Base-by-base conservation (phyloP, 306 rosid species). In the Cucurbita argyrosperma region DNA sequence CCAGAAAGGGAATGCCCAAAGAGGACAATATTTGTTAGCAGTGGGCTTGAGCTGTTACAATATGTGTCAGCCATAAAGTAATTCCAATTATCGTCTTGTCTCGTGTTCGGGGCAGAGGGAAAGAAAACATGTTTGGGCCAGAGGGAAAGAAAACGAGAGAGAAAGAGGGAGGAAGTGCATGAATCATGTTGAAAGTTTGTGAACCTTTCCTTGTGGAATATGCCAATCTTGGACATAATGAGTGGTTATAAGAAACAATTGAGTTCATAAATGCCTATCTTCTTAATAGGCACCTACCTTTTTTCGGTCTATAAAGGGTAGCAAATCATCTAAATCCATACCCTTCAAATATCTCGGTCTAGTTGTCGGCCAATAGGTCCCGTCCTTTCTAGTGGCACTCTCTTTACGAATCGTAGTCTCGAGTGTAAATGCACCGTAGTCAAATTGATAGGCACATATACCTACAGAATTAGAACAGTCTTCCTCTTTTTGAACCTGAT, bases 251-350 rank as follows among this genome's bases (percentile, higher is more conserved):
- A 23, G 56, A 64, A 69, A 75, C 6, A 51, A 26, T 23, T 51
- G 67, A 69, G 38, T 50, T 67, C 71, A 75, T 30, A 76, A 42
- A 68, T 76, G 50, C 56, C 74, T 76, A 79, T 79, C 85, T 72
- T 65, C 67, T 43, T 40, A 67, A 45, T 43, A 67, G 72, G 40
- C 10, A 46, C 72, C 56, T 21, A 67, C 55, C 19, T 62, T 62
- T 62, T 43, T 43, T 67, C 72, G 21, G 40, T 67, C 40, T 21
- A 47, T 55, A 67, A 45, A 67, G 38, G 56, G 16, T 47, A 68
- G 21, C 18, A 14, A 70, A 30, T 49, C 23, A 70, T 70, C 74
- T 30, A 70, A 35, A 70, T 70, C 74, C 26, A 47, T 49, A 12
- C 56, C 57, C 74, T 69, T 70, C 30, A 70, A 50, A 49, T 50